Evolutionary conservation across 192 early-diverging fungal genomes (phyloP), one percentile per base, ranked within the genome.

Genomic region (Coemansia umbellata): DNA sequence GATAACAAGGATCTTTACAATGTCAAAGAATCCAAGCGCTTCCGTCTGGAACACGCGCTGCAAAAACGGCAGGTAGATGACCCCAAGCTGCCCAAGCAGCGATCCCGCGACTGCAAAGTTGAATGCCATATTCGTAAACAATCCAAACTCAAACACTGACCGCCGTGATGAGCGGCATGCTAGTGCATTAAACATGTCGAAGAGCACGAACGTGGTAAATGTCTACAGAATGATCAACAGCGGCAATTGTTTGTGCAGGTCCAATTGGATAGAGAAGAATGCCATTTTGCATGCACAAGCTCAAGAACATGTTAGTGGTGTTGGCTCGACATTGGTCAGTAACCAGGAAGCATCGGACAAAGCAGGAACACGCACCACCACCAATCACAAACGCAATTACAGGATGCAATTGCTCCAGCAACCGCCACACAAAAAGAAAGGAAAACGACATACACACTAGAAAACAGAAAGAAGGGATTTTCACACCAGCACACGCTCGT

Each of bases 191-290:
- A 91, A 96, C 84, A 96, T 89, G 61, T 95, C 94, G 69, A 92
- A 96, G 50, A 94, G 85, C 27, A 98, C 93, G 80, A 98, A 94
- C 26, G 87, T 88, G 4, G 95, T 96, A 60, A 98, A 98, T 1
- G 95, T 95, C 90, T 91, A 79, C 13, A 58, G 35, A 33, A 37
- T 23, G 18, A 8, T 30, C 31, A n/a, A n/a, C n/a, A n/a, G n/a
- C n/a, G n/a, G n/a, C n/a, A n/a, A n/a, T n/a, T n/a, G n/a, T n/a
- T n/a, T n/a, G n/a, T n/a, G n/a, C n/a, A n/a, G n/a, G n/a, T n/a
- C n/a, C n/a, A n/a, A n/a, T n/a, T n/a, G n/a, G n/a, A n/a, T n/a
- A n/a, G n/a, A n/a, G n/a, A n/a, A n/a, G n/a, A n/a, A n/a, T n/a
- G n/a, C n/a, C n/a, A n/a, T n/a, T n/a, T n/a, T n/a, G n/a, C n/a